Conservation (phyloP, 1,284 basidiomycete genomes). For the Volvariella volvacea region DNA sequence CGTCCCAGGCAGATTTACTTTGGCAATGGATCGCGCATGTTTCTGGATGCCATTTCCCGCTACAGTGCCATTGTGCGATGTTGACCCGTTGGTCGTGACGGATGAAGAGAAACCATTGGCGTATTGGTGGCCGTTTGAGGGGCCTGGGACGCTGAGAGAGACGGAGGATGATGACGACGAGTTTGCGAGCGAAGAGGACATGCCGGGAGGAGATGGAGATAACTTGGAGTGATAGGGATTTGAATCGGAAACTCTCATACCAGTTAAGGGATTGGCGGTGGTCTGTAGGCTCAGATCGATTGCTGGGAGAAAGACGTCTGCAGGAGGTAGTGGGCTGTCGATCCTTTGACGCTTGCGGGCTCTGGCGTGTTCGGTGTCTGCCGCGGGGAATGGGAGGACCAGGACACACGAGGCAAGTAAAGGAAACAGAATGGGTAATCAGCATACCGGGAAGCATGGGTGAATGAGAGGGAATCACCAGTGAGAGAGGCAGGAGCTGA, state of each 20-base stretch:
- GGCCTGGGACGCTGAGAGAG: constrained; percentile 34
- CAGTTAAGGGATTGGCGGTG: constrained; percentile 21
- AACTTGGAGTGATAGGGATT: constrained; percentile 41
- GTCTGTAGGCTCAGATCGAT: constrained; percentile 21
- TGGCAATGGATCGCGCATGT: constrained; percentile 39
- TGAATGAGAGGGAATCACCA: constrained; percentile 19
- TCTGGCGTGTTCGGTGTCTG: constrained; percentile 47
- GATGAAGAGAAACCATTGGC: constrained; percentile 35
- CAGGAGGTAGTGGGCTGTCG: constrained; percentile 23
- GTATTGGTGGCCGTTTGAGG: constrained; percentile 44
- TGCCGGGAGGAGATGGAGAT: not conserved
- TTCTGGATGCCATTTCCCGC: constrained; percentile 40
- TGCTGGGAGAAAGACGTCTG: constrained; percentile 14
- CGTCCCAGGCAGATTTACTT: constrained; percentile 62
- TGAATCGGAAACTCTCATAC: constrained; percentile 53
- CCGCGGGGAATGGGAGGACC: constrained; percentile 10
- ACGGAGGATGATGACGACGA: constrained; percentile 28
- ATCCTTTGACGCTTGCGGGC: constrained; percentile 68
- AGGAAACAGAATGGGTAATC: constrained; percentile 11
- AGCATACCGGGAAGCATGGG: constrained; percentile 8
- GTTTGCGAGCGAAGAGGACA: not conserved
- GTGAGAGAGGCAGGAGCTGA: constrained; percentile 15
- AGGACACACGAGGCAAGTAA: constrained; percentile 13
- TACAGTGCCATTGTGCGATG: constrained; percentile 18
- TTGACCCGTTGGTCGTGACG: constrained; percentile 26